These are phyloP conservation scores for Bullera alba DNA, from an alignment of 768 basidiomycete species.

Conservation along the genomic window DNA sequence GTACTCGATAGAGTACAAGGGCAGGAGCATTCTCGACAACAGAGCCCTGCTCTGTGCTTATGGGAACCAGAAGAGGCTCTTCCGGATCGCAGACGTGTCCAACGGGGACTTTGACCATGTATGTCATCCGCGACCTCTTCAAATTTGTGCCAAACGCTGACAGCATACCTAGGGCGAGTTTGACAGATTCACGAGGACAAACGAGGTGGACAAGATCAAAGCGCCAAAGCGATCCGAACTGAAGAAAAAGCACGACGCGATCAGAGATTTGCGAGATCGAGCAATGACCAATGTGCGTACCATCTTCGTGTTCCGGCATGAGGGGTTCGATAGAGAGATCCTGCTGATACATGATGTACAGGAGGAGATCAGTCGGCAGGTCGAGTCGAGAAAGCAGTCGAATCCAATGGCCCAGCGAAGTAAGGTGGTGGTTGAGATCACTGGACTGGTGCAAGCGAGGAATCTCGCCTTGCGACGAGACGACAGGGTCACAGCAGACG, in stretches of 20 bases:
- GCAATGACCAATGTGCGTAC: slow-evolving; percentile 69
- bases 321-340: no score
- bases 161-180: slow-evolving; percentile 10
- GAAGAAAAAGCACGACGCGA: slow-evolving; percentile 57
- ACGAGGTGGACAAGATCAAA: slow-evolving; percentile 55
- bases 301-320: no score
- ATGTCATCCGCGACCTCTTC: slow-evolving; percentile 28
- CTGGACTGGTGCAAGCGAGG: slow-evolving; percentile 58
- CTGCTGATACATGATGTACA: slow-evolving; percentile 38
- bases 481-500: slow-evolving; percentile 58
- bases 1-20: slow-evolving; percentile 5
- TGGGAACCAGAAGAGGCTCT: slow-evolving; percentile 59
- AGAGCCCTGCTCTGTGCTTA: slow-evolving; percentile 68
- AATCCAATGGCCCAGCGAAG: slow-evolving; percentile 31
- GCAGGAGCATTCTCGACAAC: slow-evolving; percentile 50
- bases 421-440: slow-evolving; percentile 28
- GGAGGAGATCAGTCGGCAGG: slow-evolving; percentile 76
- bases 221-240: slow-evolving; percentile 63
- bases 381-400: slow-evolving; percentile 51
- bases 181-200: slow-evolving; percentile 55
- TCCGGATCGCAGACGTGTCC: slow-evolving; percentile 79
- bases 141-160: not conserved
- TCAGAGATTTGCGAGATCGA: slow-evolving; percentile 57
- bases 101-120: slow-evolving; percentile 64
- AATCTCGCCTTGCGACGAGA: slow-evolving; percentile 68